Evolutionary conservation across 2,329 filamentous ascomycete genomes (phyloP), one percentile per base, ranked within the genome.

Genomic region (Hymenoscyphus fructigenus): DNA sequence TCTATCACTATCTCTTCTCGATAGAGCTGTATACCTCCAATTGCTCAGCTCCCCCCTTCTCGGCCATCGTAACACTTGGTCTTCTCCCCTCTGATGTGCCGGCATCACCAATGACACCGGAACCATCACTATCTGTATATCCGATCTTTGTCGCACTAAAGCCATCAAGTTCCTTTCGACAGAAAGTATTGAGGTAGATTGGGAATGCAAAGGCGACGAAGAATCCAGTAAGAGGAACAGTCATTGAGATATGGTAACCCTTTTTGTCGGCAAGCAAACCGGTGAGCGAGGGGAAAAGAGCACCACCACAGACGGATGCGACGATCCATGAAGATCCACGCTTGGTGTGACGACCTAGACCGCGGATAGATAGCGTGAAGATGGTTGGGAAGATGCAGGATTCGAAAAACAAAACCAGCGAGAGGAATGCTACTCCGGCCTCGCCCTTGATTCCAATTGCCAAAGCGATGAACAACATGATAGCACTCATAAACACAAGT

Each of bases 321-420:
- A 92, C 84, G 64, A 91, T 87, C 75, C 85, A 89, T 2, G 89
- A 89, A 1, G 86, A 88, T 0, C 90, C 91, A 66, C 90, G 83
- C 80, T 93, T 93, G 38, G 88, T 91, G 78, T 93, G 88, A 28
- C 87, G 84, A 14, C 91, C 91, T 2, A 93, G 81, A 3, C 90
- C 90, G 26, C 90, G 84, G 80, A 93, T 91, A 6, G 89, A 88
- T 1, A 93, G 81, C 0, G 90, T 90, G 34, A 93, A 87, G 73
- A 93, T 93, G 26, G 90, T 93, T 0, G 91, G 90, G 80, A 93
- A 94, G 75, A 88, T 90, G 74, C 91, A 89, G 10, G 85, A 89
- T 78, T 92, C 91, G 76, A 92, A 93, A 79, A 92, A 92, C n/a
- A 93, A 80, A 3, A 88, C 86, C 9, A 91, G 68, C 76, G 86